phyloP scores from a whole-genome alignment of 2,329 filamentous ascomycete species.

The Talaromyces sp. region DNA sequence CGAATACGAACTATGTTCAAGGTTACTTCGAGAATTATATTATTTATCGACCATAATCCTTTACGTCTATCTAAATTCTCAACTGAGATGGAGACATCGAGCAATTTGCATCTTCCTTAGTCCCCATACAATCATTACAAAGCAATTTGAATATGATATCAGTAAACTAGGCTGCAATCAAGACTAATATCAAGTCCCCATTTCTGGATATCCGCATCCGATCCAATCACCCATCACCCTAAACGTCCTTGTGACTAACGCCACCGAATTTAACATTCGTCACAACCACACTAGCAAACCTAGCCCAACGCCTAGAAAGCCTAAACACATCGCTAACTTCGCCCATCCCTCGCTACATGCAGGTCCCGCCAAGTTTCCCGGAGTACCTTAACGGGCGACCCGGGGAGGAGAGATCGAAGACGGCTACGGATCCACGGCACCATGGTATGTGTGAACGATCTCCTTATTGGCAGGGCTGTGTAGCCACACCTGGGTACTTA shows the following conservation, averaged over 20 bases:
- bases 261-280: conserved; percentile 5
- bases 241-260: not conserved
- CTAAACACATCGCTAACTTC: conserved; percentile 1
- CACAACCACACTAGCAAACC: conserved; percentile 1
- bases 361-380: not conserved
- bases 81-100: too few relatives aligned
- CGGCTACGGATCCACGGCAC: too few relatives aligned
- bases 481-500: not conserved
- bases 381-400: not conserved
- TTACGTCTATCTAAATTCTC: too few relatives aligned
- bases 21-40: not conserved
- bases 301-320: not conserved
- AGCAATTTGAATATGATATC: too few relatives aligned
- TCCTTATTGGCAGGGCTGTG: too few relatives aligned
- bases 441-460: too few relatives aligned
- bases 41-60: not conserved
- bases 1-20: not conserved
- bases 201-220: not conserved
- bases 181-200: not conserved
- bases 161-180: too few relatives aligned
- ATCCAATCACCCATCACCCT: not conserved
- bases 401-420: not conserved
- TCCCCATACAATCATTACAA: too few relatives aligned
- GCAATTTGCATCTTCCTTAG: not conserved
- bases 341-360: not conserved